Evolutionary conservation across 176 grass and related monocot genomes (phyloP).

Genomic region (Musa schizocarpa): DNA sequence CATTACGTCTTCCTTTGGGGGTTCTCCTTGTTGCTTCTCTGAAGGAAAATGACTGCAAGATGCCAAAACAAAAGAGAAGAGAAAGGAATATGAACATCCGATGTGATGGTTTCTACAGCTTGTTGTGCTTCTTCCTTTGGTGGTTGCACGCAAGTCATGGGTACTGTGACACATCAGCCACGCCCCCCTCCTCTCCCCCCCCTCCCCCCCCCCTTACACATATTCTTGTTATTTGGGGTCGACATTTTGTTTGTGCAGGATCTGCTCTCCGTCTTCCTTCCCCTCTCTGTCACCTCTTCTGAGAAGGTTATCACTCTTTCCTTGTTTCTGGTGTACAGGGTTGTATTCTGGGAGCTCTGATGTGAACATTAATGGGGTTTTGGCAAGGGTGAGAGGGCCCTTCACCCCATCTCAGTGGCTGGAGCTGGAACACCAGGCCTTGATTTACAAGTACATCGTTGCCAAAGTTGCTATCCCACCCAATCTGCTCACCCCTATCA

Average conservation of each 20-base stretch:
- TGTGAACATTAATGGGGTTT: constrained; percentile 52
- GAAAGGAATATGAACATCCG: not conserved
- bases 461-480: constrained; percentile 68
- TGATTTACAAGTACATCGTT: constrained; percentile 88
- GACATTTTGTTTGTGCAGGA: not conserved
- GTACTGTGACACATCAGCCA: too few species aligned
- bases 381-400: constrained; percentile 65
- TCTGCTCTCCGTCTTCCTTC: not conserved
- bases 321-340: constrained; percentile 26
- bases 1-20: not conserved
- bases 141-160: not conserved
- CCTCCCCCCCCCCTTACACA: not conserved
- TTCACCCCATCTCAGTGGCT: constrained; percentile 96
- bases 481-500: constrained; percentile 65
- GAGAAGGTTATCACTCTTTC: not conserved
- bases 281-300: constrained; percentile 6
- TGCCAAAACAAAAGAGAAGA: not conserved
- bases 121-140: constrained; percentile 14
- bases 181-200: too few species aligned
- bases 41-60: constrained; percentile 1
- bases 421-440: constrained; percentile 91
- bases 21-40: not conserved
- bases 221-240: constrained; percentile 4
- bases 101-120: constrained; percentile 6
- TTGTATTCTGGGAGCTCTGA: constrained; percentile 51